A percentile compares a stretch with the other conserved stretches of the same genome.
These are phyloP conservation scores for Parmales sp. DNA, from an alignment of 108 stramenopile species.

Conservation along the genomic window DNA sequence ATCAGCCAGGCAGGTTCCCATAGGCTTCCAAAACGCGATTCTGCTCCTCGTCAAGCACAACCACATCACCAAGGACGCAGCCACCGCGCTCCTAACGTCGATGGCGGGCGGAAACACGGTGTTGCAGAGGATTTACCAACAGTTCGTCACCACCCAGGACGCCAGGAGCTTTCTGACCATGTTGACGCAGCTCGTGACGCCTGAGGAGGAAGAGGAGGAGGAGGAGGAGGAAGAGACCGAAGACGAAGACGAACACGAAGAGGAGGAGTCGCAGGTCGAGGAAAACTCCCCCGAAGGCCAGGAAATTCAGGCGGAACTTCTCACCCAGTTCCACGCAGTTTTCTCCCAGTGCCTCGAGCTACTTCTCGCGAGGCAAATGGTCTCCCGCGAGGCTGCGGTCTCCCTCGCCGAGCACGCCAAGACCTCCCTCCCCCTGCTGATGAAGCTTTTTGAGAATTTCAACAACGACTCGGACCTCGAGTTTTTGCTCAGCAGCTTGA, in stretches of 20 bases:
- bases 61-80: slow-evolving; percentile 6
- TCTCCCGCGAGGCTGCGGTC: background rate
- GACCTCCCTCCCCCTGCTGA: background rate
- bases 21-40: slow-evolving; percentile 5
- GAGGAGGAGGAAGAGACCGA: background rate
- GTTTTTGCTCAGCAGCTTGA: background rate
- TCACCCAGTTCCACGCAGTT: background rate
- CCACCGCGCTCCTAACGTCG: slow-evolving; percentile 8
- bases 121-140: background rate
- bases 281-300: background rate
- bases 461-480: background rate
- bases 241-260: background rate
- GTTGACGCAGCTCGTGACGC: background rate
- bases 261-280: background rate
- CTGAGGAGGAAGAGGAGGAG: background rate
- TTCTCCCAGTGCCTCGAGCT: slow-evolving; percentile 6
- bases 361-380: background rate
- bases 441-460: slow-evolving; percentile 3
- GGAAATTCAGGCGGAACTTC: background rate
- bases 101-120: slow-evolving; percentile 2
- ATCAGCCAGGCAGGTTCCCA: background rate
- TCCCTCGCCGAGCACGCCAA: background rate
- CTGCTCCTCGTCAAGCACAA: background rate
- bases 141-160: background rate
- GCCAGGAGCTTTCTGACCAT: background rate